Base-by-base conservation (phyloP, 352 stramenopile species). In the Globisporangium nagaii region DNA sequence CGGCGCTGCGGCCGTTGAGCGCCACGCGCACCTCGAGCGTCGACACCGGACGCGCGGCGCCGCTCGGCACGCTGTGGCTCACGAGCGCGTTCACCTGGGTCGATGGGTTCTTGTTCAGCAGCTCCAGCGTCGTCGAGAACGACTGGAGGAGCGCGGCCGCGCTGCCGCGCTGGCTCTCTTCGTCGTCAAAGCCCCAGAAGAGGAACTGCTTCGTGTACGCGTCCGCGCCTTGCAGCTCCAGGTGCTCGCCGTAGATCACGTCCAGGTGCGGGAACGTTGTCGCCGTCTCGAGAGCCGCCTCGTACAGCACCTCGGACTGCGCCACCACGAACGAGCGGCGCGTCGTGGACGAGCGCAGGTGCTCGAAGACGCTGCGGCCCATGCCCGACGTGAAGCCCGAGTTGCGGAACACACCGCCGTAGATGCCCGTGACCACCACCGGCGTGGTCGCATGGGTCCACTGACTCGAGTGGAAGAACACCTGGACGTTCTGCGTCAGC, bases 191-290 rank as follows among this genome's bases (percentile, higher is more conserved):
- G 35, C 87, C 86, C 68, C 79, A 96, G 61, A 97, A 90, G 45
- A 97, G 71, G 66, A 86, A 96, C 65, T 97, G 84, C 53, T 90
- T 96, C 10, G 84, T 79, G 63, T 79, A 86, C 1, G 70, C 69
- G 28, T 80, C 75, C 0, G 53, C 53, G 30, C 56, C 66, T 12
- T 63, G 58, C 15, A 83, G 62, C 45, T 86, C 73, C 11, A 79
- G 62, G 9, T 27, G 45, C 4, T 71, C 56, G 19, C 78, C 75
- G 39, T 77, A 85, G 34, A 88, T 58, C 5, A 87, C 75, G 49
- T 89, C 75, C 22, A 86, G 55, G 50, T 66, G 61, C 42, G 73
- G 78, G n/a, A 94, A 71, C 22, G 59, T 75, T 28, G 50, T 22
- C 36, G 70, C 53, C 1, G 69, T 63, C 51, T 78, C 65, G 9